Base-by-base conservation (phyloP, 2,329 filamentous ascomycete species). In the Venturia aucupariae region DNA sequence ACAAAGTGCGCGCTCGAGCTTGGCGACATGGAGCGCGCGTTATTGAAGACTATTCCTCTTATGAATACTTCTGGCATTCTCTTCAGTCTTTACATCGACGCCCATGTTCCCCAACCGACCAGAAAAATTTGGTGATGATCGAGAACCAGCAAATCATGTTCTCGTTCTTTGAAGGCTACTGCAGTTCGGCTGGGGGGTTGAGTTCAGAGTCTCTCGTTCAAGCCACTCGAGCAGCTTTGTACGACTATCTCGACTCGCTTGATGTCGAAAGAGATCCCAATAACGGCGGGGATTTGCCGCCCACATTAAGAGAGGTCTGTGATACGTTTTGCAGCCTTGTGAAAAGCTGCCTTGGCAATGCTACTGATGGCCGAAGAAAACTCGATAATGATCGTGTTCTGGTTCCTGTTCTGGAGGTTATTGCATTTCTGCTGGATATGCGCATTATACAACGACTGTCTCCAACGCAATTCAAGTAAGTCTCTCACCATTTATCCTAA, bases 171-270 rank as follows among this genome's bases (percentile, higher is more conserved):
- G 80, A 86, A 44, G 90, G 90, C 19, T 83, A 84, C 65, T 83
- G 89, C 15, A 89, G 85, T 8, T 90, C 89, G 1, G 88, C 89
- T 10, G 89, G 90, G 70, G 41, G 59, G 4, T 86, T 87, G n/a
- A 88, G 88, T 44, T 89, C 90, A 65, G 89, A 93, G 70, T 84
- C 88, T 42, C 79, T 93, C 1, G 82, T 92, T 30, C 85, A 89
- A 61, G 84, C 85, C 11, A 87, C 87, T 59, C 83, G 89, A 38
- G 79, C 82, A 0, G 88, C 88, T 0, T 79, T 94, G 0, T 78
- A 83, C 2, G 76, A 80, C 4, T 75, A 70, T 41, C 64, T 80
- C 2, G 69, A 70, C 39, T 51, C 66, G 1, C 65, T 76, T 6
- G 59, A 41, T 15, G 15, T 57, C 15, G 27, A 57, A 57, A 35